A percentile compares a stretch with the other conserved stretches of the same genome.
Evolutionary conservation across 2,329 filamentous ascomycete genomes (phyloP).

Genomic region (Apiospora pterosperma): DNA sequence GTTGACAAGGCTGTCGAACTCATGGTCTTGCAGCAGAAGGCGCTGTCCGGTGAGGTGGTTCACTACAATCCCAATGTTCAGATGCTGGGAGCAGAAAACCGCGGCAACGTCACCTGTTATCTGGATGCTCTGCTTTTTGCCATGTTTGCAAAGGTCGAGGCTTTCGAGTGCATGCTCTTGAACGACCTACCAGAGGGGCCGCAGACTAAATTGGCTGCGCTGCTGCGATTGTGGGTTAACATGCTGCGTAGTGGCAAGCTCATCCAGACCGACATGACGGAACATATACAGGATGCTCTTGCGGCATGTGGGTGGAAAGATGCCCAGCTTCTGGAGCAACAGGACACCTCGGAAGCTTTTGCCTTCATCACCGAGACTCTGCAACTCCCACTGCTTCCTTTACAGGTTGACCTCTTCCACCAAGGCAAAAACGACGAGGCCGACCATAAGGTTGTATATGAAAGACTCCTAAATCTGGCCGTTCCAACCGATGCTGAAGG

Average conservation of each 20-base stretch:
- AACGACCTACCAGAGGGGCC: conserved; percentile 70
- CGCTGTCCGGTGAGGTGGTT: conserved; percentile 74
- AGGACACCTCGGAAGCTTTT: conserved; percentile 95
- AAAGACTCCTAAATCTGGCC: conserved; percentile 84
- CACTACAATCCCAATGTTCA: conserved; percentile 68
- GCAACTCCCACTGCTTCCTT: conserved; percentile 78
- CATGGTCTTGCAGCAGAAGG: conserved; percentile 74
- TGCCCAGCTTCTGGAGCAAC: conserved; percentile 72
- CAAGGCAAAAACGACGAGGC: conserved; percentile 81
- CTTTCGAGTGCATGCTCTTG: conserved; percentile 90
- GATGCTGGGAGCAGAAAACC: conserved; percentile 83
- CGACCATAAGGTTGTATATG: conserved; percentile 93
- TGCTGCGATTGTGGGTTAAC: conserved; percentile 90
- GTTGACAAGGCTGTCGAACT: conserved; percentile 72
- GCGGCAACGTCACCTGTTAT: conserved; percentile 87
- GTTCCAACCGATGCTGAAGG: conserved; percentile 75
- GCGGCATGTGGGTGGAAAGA: conserved; percentile 87
- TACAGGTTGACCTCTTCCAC: conserved; percentile 95
- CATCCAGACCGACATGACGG: conserved; percentile 81
- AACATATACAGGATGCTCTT: conserved; percentile 76
- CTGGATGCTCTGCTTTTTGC: conserved; percentile 87
- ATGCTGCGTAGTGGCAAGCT: conserved; percentile 80
- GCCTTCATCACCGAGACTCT: conserved; percentile 90
- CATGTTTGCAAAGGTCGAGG: conserved; percentile 89
- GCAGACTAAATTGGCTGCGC: conserved; percentile 68